Conservation (phyloP, 768 basidiomycete genomes). For the Hebeloma cylindrosporum region DNA sequence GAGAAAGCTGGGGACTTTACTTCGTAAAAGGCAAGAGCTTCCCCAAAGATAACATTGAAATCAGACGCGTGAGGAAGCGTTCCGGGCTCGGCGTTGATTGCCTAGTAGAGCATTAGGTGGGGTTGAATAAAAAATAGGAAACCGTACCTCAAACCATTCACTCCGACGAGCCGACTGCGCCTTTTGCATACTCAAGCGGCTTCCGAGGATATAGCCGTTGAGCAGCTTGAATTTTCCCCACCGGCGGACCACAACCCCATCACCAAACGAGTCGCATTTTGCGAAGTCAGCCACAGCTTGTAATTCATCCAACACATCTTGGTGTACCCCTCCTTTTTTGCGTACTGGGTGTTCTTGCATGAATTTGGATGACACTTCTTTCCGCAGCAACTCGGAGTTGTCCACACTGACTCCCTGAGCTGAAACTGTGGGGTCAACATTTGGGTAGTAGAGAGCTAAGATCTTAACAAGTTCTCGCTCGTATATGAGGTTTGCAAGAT, state of each 20-base stretch:
- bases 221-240: neutral
- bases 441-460: slow-evolving; percentile 3
- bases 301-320: too few species aligned
- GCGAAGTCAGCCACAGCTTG: too few species aligned
- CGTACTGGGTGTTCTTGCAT: too few species aligned
- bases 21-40: neutral
- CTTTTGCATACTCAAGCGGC: neutral
- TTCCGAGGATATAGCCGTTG: neutral
- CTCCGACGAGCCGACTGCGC: neutral
- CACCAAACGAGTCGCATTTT: too few species aligned
- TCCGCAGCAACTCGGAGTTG: too few species aligned
- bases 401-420: too few species aligned
- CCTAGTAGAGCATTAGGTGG: neutral
- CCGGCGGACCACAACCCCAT: neutral
- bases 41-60: neutral
- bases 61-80: too few species aligned
- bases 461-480: slow-evolving; percentile 2
- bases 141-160: slow-evolving; percentile 4
- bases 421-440: neutral
- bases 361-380: too few species aligned
- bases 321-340: too few species aligned
- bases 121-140: too few species aligned
- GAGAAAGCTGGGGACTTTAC: neutral
- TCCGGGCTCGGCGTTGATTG: too few species aligned
- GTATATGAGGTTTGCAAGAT: slow-evolving; percentile 18